Percentiles rank a stretch among this genome's conserved stretches.
phyloP scores from a whole-genome alignment of 108 stramenopile species.

The Cylindrotheca closterium region DNA sequence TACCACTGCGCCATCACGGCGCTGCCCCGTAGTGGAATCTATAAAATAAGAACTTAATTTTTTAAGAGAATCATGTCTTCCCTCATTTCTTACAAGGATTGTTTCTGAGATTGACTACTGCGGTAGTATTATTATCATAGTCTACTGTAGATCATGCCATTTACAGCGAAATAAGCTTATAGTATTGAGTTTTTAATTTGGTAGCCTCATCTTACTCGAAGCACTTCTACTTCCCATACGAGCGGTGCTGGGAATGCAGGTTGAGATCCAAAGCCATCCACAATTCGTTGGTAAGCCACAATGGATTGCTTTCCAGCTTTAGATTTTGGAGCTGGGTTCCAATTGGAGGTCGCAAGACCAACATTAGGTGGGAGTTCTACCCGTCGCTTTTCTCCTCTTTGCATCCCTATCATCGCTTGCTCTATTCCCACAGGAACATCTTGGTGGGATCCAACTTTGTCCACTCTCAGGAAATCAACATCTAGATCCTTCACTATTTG shows the following conservation, averaged over 20 bases:
- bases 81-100: too few relatives aligned
- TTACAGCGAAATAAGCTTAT: too few relatives aligned
- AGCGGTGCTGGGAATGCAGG: constrained; percentile 58
- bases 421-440: constrained; percentile 52
- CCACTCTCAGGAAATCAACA: constrained; percentile 7
- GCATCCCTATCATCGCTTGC: constrained; percentile 53
- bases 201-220: constrained; percentile 8
- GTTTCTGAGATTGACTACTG: too few relatives aligned
- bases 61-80: too few relatives aligned
- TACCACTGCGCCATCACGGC: constrained; percentile 62
- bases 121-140: too few relatives aligned
- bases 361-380: constrained; percentile 48
- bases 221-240: constrained; percentile 58
- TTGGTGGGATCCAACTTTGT: constrained; percentile 37
- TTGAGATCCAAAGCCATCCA: constrained; percentile 46
- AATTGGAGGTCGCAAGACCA: constrained; percentile 52
- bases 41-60: too few relatives aligned
- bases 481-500: background rate
- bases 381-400: constrained; percentile 43
- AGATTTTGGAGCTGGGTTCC: constrained; percentile 49
- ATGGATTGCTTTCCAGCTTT: constrained; percentile 36
- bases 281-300: constrained; percentile 35
- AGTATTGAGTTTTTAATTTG: too few relatives aligned
- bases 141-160: too few relatives aligned
- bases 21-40: too few relatives aligned